Evolutionary conservation across 2,329 filamentous ascomycete genomes (phyloP).

Genomic region (Trichophyton simii): DNA sequence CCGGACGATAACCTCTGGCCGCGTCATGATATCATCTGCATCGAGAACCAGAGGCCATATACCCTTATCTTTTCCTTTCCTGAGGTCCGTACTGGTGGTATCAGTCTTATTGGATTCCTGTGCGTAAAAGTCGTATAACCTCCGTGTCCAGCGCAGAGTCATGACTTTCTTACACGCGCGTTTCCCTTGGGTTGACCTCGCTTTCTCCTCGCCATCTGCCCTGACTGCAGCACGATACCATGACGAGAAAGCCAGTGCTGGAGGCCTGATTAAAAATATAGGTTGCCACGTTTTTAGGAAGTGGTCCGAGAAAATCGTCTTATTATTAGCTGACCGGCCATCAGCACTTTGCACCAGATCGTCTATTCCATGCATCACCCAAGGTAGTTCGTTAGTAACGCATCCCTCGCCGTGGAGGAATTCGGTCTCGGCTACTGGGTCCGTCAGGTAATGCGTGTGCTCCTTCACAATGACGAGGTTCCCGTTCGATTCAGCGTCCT

Average conservation of each 20-base stretch:
- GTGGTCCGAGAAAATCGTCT: conserved; percentile 25
- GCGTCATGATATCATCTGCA: conserved; percentile 28
- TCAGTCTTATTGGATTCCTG: conserved; percentile 12
- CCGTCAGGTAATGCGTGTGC: conserved; percentile 18
- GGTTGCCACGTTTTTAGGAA: conserved; percentile 23
- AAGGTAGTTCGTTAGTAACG: conserved; percentile 7
- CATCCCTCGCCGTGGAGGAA: neutral
- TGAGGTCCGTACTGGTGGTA: neutral
- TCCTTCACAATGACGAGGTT: conserved; percentile 26
- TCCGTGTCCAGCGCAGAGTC: conserved; percentile 22
- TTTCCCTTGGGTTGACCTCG: neutral
- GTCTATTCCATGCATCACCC: conserved; percentile 9
- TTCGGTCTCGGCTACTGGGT: conserved; percentile 9
- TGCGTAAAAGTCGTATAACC: conserved; percentile 26
- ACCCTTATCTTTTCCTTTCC: neutral
- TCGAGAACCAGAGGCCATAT: conserved; percentile 24
- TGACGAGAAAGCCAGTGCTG: conserved; percentile 28
- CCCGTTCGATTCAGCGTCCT: conserved; percentile 14
- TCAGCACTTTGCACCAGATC: neutral
- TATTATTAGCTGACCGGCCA: conserved; percentile 19
- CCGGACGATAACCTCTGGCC: conserved; percentile 19
- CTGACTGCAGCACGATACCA: conserved; percentile 18
- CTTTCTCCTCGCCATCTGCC: neutral
- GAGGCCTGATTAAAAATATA: conserved; percentile 29
- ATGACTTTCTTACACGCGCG: conserved; percentile 10